phyloP scores from a whole-genome alignment of 306 rosid species.

The Ziziphus jujuba region DNA sequence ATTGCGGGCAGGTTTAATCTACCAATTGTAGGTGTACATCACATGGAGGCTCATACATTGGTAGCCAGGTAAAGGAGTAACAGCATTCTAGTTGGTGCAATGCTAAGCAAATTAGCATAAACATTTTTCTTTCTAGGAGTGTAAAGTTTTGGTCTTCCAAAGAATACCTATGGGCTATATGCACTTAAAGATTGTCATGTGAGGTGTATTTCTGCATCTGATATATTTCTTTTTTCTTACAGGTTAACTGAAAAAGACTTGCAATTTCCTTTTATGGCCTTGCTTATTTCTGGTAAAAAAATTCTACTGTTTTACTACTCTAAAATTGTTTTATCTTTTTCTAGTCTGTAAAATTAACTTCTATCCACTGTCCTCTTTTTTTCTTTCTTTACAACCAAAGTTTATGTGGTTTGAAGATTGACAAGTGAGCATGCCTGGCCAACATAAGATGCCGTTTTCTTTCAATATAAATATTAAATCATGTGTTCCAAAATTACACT shows the following conservation, averaged over 20 bases:
- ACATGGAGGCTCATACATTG: constrained; percentile 99
- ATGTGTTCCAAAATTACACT: too few species aligned
- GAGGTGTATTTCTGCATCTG: constrained; percentile 22
- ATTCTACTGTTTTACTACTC: neutral
- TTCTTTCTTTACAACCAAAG: neutral
- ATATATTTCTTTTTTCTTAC: constrained; percentile 26
- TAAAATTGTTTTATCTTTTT: neutral
- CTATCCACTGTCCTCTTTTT: neutral
- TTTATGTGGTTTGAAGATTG: too few species aligned
- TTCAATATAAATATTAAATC: too few species aligned
- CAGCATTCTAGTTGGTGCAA: neutral
- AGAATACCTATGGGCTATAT: too few species aligned
- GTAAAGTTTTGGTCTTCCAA: neutral
- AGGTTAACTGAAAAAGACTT: constrained; percentile 73
- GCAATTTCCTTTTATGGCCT: constrained; percentile 88
- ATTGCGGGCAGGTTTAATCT: constrained; percentile 60
- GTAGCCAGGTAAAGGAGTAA: constrained; percentile 70
- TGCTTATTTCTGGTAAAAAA: constrained; percentile 82
- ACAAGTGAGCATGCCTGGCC: too few species aligned
- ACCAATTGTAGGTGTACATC: constrained; percentile 91
- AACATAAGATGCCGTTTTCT: too few species aligned
- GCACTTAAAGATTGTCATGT: constrained; percentile 1
- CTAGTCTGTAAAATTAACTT: neutral
- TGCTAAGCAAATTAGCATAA: neutral
- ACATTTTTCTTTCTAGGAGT: neutral